Evolutionary conservation across 192 early-diverging fungal species (phyloP).

Genomic region (Mortierella antarctica): DNA sequence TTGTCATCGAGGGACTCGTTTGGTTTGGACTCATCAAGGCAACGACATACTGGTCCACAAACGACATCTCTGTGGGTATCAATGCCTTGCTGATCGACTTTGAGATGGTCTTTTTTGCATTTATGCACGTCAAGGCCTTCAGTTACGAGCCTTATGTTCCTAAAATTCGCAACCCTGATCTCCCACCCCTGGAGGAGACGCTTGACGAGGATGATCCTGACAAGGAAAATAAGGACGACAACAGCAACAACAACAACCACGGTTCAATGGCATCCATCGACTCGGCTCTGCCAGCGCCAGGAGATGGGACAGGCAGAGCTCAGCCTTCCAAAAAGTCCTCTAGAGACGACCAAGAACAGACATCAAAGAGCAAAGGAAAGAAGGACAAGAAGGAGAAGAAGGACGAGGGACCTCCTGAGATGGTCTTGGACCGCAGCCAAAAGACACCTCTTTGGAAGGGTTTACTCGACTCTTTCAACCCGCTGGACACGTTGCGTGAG

Average conservation of each 20-base stretch:
- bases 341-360: neutral
- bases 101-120: constrained; percentile 53
- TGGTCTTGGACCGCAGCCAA: constrained; percentile 33
- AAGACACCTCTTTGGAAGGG: constrained; percentile 50
- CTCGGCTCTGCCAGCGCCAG: neutral
- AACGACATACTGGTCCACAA: constrained; percentile 45
- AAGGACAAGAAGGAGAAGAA: constrained; percentile 17
- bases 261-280: constrained; percentile 2
- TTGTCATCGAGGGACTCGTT: constrained; percentile 41
- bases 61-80: constrained; percentile 42
- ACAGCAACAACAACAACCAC: constrained; percentile 11
- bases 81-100: constrained; percentile 48
- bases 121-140: constrained; percentile 51
- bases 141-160: constrained; percentile 50
- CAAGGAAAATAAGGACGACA: neutral
- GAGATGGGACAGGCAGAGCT: neutral
- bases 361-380: neutral
- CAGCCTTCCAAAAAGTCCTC: neutral
- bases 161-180: constrained; percentile 28
- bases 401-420: constrained; percentile 17
- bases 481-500: constrained; percentile 44
- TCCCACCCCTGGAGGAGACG: constrained; percentile 7
- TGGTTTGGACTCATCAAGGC: constrained; percentile 47
- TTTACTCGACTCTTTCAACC: constrained; percentile 52
- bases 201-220: neutral